Base-by-base conservation (phyloP, 1,139 yeast species). In the Blastobotrys persicus region DNA sequence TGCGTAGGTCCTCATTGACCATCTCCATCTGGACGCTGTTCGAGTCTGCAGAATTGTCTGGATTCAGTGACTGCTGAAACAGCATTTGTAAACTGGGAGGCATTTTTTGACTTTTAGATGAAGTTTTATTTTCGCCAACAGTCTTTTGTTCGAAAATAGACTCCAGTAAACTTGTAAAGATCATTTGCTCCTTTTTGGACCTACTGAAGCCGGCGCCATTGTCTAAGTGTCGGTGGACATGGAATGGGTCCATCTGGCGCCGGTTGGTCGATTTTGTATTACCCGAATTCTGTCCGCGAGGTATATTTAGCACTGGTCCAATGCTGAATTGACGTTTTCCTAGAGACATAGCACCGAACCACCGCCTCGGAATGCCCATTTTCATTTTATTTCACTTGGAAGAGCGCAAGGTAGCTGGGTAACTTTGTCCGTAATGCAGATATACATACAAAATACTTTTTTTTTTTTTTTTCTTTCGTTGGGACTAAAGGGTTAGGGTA, bases 131-230 rank as follows among this genome's bases (percentile, higher is more conserved):
- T 4, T 9, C 42, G 4, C 17, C 31, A 18, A 37, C 31, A 32
- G 33, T 44, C 38, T 45, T 48, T 44, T 57, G 56, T 14, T 54
- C 52, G 26, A 62, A 46, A 47, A 62, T 54, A 11, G 60, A 49
- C 43, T 60, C 61, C 35, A 61, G 53, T 34, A 62, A 54, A 19
- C 54, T 53, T 12, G 60, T 51, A 49, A 62, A 62, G 17, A 60
- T 57, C 46, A 42, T 51, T 20, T 55, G 48, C 47, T 62, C 65
- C 40, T 52, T 55, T 32, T 59, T 39, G 2, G 40, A 17, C 14
- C 33, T 28, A 4, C 23, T 47, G 13, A 23, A 32, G 20, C 37
- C 32, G 13, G 23, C 34, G 39, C 31, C 41, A 26, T 18, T 41
- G 46, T 19, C 31, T 13, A 50, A 31, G 13, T 48, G 49, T 40